These are phyloP conservation scores for Lophiostoma macrostomum DNA, from an alignment of 495 filamentous ascomycete species.

Conservation along the genomic window DNA sequence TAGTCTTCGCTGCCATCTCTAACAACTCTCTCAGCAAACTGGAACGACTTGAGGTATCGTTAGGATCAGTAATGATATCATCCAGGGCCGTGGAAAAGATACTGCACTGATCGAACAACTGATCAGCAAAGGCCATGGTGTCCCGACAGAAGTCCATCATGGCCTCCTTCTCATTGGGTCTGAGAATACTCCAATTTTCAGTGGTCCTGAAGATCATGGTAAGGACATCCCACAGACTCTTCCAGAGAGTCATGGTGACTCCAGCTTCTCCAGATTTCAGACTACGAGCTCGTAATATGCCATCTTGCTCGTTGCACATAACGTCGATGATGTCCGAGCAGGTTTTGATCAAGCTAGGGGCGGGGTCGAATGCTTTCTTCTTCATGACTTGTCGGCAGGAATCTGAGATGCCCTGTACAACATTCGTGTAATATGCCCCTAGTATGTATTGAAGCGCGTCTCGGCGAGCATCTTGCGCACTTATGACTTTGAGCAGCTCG, in stretches of 20 bases:
- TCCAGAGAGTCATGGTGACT: slow-evolving; percentile 73
- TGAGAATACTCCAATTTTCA: slow-evolving; percentile 69
- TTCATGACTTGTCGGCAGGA: slow-evolving; percentile 55
- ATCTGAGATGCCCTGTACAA: slow-evolving; percentile 59
- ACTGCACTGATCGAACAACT: slow-evolving; percentile 75
- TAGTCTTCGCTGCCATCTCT: slow-evolving; percentile 58
- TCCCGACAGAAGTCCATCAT: slow-evolving; percentile 93
- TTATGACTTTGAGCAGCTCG: slow-evolving; percentile 75
- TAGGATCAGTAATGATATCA: slow-evolving; percentile 44
- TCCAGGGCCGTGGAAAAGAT: slow-evolving; percentile 68
- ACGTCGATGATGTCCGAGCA: slow-evolving; percentile 72
- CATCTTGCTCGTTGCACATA: slow-evolving; percentile 77
- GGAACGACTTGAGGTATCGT: not conserved
- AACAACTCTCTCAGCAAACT: slow-evolving; percentile 50
- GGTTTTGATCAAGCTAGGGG: slow-evolving; percentile 67
- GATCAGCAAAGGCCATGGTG: slow-evolving; percentile 87
- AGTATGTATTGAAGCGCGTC: slow-evolving; percentile 74
- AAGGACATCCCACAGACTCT: slow-evolving; percentile 71
- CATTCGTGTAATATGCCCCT: slow-evolving; percentile 59
- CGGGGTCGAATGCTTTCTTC: slow-evolving; percentile 62
- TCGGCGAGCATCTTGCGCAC: slow-evolving; percentile 62
- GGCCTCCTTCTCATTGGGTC: slow-evolving; percentile 59
- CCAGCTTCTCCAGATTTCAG: slow-evolving; percentile 58
- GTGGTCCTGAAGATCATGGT: slow-evolving; percentile 79
- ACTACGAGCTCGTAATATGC: slow-evolving; percentile 67